phyloP scores from a whole-genome alignment of 1,139 yeast species.

The Arxiozyma heterogenica region DNA sequence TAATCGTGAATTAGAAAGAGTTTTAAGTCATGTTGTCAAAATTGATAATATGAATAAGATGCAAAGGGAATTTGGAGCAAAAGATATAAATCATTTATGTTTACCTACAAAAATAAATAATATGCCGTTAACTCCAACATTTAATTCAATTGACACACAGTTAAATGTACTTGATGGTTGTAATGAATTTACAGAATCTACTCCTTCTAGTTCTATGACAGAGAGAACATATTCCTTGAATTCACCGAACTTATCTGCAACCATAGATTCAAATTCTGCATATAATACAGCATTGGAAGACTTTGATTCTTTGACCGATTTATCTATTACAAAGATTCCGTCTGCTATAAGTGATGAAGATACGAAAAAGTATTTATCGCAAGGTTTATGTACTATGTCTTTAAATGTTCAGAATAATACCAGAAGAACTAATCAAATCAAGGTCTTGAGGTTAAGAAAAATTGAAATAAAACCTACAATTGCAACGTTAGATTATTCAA shows the following conservation, averaged over 20 bases:
- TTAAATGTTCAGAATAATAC: neutral
- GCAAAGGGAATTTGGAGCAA: neutral
- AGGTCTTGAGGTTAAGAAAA: slow-evolving; percentile 2
- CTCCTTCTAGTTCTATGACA: slow-evolving; percentile 17
- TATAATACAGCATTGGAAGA: slow-evolving; percentile 7
- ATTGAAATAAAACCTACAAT: slow-evolving; percentile 4
- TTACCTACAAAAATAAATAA: neutral
- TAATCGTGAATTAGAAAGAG: slow-evolving; percentile 12
- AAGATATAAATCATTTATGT: neutral
- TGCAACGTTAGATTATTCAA: slow-evolving; percentile 4
- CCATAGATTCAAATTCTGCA: neutral
- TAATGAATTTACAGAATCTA: slow-evolving; percentile 12
- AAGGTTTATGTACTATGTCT: neutral
- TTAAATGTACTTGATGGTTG: slow-evolving; percentile 1
- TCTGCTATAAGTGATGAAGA: slow-evolving; percentile 3
- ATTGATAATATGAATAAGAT: slow-evolving; percentile 7
- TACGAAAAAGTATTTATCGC: neutral
- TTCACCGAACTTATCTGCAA: neutral
- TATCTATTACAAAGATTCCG: slow-evolving; percentile 10
- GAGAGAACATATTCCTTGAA: slow-evolving; percentile 11
- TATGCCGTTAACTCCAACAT: neutral
- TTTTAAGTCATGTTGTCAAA: slow-evolving; percentile 14
- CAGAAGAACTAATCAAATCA: neutral
- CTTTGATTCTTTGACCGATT: slow-evolving; percentile 12
- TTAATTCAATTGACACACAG: slow-evolving; percentile 1